phyloP scores from a whole-genome alignment of 2,329 filamentous ascomycete genomes.

The Zasmidium citrigriseum region DNA sequence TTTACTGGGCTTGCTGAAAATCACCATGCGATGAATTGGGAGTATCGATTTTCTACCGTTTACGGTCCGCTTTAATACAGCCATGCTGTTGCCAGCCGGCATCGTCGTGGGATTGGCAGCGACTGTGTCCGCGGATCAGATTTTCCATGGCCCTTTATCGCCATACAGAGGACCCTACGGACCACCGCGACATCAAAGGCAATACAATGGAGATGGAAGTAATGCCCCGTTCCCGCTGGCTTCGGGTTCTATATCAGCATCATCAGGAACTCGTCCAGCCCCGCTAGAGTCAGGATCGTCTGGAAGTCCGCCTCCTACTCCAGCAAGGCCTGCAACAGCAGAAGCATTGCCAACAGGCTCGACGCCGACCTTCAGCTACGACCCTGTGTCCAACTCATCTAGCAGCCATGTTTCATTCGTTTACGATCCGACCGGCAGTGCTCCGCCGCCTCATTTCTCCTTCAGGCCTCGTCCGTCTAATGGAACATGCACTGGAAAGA shows the following conservation, averaged over 20 bases:
- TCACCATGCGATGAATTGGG: neutral
- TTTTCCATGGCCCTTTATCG: neutral
- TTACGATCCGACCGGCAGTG: constrained; percentile 2
- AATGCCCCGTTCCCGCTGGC: constrained; percentile 4
- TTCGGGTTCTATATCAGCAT: neutral
- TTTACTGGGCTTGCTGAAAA: neutral
- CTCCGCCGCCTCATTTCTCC: neutral
- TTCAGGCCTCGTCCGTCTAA: constrained; percentile 5
- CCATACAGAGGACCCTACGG: constrained; percentile 3
- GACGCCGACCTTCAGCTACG: neutral
- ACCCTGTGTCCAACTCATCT: neutral
- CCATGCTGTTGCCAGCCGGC: neutral
- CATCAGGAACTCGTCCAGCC: neutral
- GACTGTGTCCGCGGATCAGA: neutral
- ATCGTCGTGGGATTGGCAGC: neutral
- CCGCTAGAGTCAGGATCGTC: neutral
- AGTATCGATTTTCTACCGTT: neutral
- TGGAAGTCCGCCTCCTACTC: neutral
- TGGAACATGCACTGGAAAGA: constrained; percentile 30
- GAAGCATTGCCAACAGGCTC: neutral
- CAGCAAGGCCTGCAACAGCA: neutral
- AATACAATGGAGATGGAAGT: too few species aligned
- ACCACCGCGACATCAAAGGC: constrained; percentile 1
- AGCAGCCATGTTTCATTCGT: neutral
- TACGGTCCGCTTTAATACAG: neutral